Percentiles rank a stretch among this genome's conserved stretches.
These are phyloP conservation scores for Leccinum cinnamomeum DNA, from an alignment of 1,284 basidiomycete species.

Conservation along the genomic window DNA sequence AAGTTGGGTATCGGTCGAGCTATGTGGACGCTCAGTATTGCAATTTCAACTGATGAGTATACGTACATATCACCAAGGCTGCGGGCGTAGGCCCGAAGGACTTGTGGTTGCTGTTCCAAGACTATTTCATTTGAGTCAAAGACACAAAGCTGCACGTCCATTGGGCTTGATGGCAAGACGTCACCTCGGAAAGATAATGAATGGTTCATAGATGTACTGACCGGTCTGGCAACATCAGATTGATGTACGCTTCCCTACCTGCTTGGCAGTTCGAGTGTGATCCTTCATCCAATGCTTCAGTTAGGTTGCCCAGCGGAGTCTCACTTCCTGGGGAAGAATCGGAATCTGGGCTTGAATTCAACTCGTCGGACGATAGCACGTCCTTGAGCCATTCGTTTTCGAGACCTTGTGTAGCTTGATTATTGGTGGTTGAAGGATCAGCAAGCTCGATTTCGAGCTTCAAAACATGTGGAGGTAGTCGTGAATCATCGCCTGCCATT, in stretches of 20 bases:
- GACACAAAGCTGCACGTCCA: conserved; percentile 50
- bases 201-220: conserved; percentile 29
- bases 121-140: conserved; percentile 37
- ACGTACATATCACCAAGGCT: conserved; percentile 46
- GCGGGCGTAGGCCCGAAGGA: conserved; percentile 44
- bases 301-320: neutral
- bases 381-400: neutral
- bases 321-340: neutral
- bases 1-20: conserved; percentile 26
- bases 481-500: conserved; percentile 7
- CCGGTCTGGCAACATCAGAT: conserved; percentile 62
- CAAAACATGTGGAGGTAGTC: conserved; percentile 28
- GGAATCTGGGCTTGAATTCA: neutral
- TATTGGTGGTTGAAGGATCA: neutral
- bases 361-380: neutral
- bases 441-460: conserved; percentile 41
- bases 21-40: conserved; percentile 21
- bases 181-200: conserved; percentile 17
- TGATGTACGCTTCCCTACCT: conserved; percentile 34
- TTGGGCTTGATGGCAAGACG: conserved; percentile 38
- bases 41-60: neutral
- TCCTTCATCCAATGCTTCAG: neutral
- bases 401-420: neutral
- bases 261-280: conserved; percentile 18
- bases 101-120: conserved; percentile 39